These are phyloP conservation scores for Pholiota molesta DNA, from an alignment of 768 basidiomycete genomes.

Conservation along the genomic window DNA sequence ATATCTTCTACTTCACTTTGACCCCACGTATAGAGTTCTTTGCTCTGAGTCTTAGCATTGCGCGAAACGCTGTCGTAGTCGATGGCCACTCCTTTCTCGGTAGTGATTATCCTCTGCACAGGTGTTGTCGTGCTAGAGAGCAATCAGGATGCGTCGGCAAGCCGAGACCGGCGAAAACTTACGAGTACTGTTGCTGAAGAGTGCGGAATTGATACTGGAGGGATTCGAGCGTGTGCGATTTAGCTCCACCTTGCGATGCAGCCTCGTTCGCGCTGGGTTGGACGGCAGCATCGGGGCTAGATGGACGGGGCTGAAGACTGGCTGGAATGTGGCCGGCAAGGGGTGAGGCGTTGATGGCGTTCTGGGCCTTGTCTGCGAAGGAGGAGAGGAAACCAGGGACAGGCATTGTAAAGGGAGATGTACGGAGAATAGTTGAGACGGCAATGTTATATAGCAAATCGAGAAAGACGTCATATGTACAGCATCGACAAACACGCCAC, in stretches of 20 bases:
- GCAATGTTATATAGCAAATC: conserved; percentile 19
- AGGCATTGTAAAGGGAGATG: conserved; percentile 44
- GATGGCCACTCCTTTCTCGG: conserved; percentile 76
- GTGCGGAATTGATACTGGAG: conserved; percentile 74
- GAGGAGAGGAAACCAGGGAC: conserved; percentile 65
- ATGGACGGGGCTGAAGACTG: conserved; percentile 33
- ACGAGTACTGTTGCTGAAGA: conserved; percentile 78
- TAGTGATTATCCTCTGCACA: conserved; percentile 78
- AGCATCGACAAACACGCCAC: conserved; percentile 29
- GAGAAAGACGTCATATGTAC: conserved; percentile 26
- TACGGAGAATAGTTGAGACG: conserved; percentile 17
- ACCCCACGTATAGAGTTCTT: conserved; percentile 87
- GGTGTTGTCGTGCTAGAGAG: conserved; percentile 55
- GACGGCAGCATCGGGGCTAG: conserved; percentile 37
- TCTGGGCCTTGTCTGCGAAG: conserved; percentile 79
- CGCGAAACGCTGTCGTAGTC: conserved; percentile 70
- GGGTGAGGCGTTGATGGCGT: conserved; percentile 63
- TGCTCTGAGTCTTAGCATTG: conserved; percentile 73
- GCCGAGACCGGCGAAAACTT: conserved; percentile 24
- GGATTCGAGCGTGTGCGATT: conserved; percentile 58
- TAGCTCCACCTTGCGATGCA: conserved; percentile 45
- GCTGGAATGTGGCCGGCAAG: conserved; percentile 57
- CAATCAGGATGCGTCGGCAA: conserved; percentile 9
- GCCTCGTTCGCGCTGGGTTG: conserved; percentile 48
- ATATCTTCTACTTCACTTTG: conserved; percentile 71